Base-by-base conservation (phyloP, 2,329 filamentous ascomycete genomes). In the Akanthomyces uredinophilus region DNA sequence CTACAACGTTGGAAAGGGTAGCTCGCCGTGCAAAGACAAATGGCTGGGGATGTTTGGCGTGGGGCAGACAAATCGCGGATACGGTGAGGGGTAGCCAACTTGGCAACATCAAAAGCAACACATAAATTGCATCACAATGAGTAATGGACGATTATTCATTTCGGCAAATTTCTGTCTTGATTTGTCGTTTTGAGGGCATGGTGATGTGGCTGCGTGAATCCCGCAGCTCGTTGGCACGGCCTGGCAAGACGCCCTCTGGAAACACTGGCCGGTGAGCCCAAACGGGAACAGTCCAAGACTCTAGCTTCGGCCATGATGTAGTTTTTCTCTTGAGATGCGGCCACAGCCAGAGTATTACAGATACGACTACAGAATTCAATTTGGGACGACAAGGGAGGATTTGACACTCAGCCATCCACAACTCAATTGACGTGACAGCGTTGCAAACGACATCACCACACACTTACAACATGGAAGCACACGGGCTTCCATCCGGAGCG, bases 201-300 rank as follows among this genome's bases (percentile, higher is more conserved):
- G 7, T 3, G 4, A 16, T 39, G 37, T 16, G 4, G 2, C 37
- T 5, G 37, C 5, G 20, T 13, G 8, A 27, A 61, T 46, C 16
- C 53, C 24, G 37, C 18, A 35, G 57, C 47, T 52, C 54, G 44
- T 50, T 50, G 41, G 46, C 29, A 18, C 16, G 27, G 27, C 3
- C 13, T 27, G 20, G 22, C 18, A 10, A 16, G 13, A 39, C 43
- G 44, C 41, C 32, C 29, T 57, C 27, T 57, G 11, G 43, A 27
- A 11, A 46, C 41, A 8, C n/a, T 49, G 53, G 53, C 53, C 58
- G 49, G 58, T 49, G 58, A 60, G 58, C 49, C 39, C 18, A 51
- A 60, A 60, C n/a, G 43, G 27, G 27, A 2, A 6, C 18, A 56
- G 24, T 1, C 8, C 39, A 16, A 44, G 14, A 16, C 20, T 53